A percentile compares a stretch with the other conserved stretches of the same genome.
These are phyloP conservation scores for Aciculosporium take DNA, from an alignment of 2,329 filamentous ascomycete genomes.

Conservation along the genomic window DNA sequence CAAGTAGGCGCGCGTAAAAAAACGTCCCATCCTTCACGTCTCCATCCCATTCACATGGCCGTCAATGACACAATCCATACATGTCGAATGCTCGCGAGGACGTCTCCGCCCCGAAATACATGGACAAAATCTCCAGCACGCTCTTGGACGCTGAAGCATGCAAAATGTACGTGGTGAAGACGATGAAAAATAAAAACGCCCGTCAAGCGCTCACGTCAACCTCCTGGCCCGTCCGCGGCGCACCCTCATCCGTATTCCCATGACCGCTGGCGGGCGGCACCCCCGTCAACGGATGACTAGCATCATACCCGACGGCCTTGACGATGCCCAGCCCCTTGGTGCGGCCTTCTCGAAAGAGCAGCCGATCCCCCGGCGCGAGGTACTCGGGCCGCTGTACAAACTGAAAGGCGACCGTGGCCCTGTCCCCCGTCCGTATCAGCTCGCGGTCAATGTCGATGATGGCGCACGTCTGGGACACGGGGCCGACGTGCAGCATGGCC, in stretches of 20 bases:
- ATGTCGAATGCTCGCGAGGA: too few relatives aligned
- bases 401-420: slow-evolving; percentile 85
- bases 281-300: slow-evolving; percentile 29
- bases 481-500: slow-evolving; percentile 93
- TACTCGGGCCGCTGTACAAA: slow-evolving; percentile 95
- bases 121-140: too few relatives aligned
- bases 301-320: slow-evolving; percentile 79
- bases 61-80: too few relatives aligned
- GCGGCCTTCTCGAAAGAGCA: slow-evolving; percentile 85
- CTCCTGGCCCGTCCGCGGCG: background rate
- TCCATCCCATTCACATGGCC: too few relatives aligned
- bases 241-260: background rate
- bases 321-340: slow-evolving; percentile 95
- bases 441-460: slow-evolving; percentile 97
- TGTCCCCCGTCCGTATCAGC: slow-evolving; percentile 85
- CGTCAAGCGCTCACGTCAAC: slow-evolving; percentile 4
- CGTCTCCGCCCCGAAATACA: too few relatives aligned
- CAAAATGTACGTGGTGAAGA: too few relatives aligned
- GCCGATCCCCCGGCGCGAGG: slow-evolving; percentile 69
- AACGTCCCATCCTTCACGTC: too few relatives aligned
- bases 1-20: too few relatives aligned
- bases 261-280: background rate
- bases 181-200: background rate
- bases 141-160: too few relatives aligned
- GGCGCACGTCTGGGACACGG: slow-evolving; percentile 86